phyloP scores from a whole-genome alignment of 2,329 filamentous ascomycete species.

The Venturia asperata region DNA sequence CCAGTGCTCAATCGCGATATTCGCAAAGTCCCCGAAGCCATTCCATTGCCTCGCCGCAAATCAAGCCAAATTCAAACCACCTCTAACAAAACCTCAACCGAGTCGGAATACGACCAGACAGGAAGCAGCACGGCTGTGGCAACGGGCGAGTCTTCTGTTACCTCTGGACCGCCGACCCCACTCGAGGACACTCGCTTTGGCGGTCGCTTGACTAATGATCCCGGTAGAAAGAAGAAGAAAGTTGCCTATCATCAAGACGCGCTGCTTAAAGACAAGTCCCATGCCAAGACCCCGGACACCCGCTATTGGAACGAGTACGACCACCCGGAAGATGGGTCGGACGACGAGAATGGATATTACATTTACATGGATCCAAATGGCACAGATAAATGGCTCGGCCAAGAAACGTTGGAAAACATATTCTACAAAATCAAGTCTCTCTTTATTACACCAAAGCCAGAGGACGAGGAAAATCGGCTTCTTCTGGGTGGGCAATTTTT shows the following conservation, averaged over 20 bases:
- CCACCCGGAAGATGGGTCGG: conserved; percentile 60
- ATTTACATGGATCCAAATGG: conserved; percentile 69
- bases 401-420: conserved; percentile 5
- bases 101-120: conserved; percentile 13
- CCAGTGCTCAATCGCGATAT: conserved; percentile 44
- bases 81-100: not conserved
- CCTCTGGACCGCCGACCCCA: conserved; percentile 14
- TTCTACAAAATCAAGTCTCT: not conserved
- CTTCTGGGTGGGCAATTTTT: not conserved
- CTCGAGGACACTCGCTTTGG: not conserved
- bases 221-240: not conserved
- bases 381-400: conserved; percentile 9
- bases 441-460: not conserved
- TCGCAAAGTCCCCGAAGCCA: conserved; percentile 43
- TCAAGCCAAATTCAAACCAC: conserved; percentile 1
- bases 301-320: conserved; percentile 85
- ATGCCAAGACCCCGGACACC: not conserved
- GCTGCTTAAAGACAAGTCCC: not conserved
- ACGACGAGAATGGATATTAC: conserved; percentile 53
- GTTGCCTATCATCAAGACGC: conserved; percentile 7
- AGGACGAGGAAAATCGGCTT: conserved; percentile 6
- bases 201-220: not conserved
- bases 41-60: not conserved
- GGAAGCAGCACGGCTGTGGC: conserved; percentile 15
- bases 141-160: conserved; percentile 15